A percentile compares a stretch with the other conserved stretches of the same genome.
Conservation (phyloP, 2,329 filamentous ascomycete species). For the Penicillium sp. region DNA sequence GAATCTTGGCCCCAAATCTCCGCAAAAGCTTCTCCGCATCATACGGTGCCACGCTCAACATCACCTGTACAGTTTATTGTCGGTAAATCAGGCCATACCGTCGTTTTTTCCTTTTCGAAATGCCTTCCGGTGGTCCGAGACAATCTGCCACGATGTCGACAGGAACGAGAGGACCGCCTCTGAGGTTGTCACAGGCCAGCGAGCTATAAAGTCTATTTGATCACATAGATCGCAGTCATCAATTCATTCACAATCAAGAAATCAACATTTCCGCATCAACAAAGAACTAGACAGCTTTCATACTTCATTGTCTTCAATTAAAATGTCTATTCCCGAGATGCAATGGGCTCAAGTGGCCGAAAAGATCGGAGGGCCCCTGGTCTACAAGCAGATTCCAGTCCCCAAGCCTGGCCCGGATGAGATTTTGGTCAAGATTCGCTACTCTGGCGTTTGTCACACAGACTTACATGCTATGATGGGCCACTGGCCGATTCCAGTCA, state of each 20-base stretch:
- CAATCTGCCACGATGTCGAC: slow-evolving; percentile 1
- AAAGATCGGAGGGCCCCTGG: slow-evolving; percentile 70
- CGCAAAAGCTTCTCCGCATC: slow-evolving; percentile 20
- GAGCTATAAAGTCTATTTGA: slow-evolving; percentile 12
- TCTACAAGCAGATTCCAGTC: slow-evolving; percentile 68
- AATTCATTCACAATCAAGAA: not conserved
- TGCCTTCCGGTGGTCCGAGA: slow-evolving; percentile 12
- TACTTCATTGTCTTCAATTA: not conserved
- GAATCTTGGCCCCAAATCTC: slow-evolving; percentile 7
- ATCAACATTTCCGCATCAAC: not conserved
- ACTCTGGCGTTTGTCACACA: slow-evolving; percentile 87
- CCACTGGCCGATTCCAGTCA: slow-evolving; percentile 81
- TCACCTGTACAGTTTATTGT: not conserved
- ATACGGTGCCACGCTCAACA: not conserved
- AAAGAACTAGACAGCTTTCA: slow-evolving; percentile 10
- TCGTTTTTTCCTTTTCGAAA: not conserved
- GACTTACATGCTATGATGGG: slow-evolving; percentile 80
- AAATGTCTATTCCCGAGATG: slow-evolving; percentile 65
- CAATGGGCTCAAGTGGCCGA: slow-evolving; percentile 94
- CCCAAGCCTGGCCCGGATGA: slow-evolving; percentile 80
- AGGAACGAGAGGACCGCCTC: not conserved
- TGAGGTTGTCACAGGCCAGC: too few species aligned
- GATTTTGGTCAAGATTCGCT: slow-evolving; percentile 89
- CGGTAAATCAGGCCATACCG: not conserved
- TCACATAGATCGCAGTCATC: not conserved